A percentile compares a stretch with the other conserved stretches of the same genome.
phyloP scores from a whole-genome alignment of 108 stramenopile genomes.

The Nitzschia sp. region DNA sequence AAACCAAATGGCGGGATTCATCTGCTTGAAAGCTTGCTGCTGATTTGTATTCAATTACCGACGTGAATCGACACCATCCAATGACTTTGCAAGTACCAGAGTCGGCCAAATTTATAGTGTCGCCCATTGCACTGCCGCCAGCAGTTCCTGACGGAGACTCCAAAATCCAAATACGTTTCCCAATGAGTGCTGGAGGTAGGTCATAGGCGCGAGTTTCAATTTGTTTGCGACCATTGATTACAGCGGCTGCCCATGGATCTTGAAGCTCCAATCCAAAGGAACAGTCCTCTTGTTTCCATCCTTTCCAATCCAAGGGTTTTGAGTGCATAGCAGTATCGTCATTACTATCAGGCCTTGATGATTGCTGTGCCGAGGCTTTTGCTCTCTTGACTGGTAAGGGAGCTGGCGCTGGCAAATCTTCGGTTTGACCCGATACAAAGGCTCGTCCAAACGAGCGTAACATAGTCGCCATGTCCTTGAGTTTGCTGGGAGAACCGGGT shows the following conservation, averaged over 20 bases:
- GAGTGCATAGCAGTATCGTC: conserved; percentile 11
- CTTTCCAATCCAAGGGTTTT: conserved; percentile 32
- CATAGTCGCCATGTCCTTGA: conserved; percentile 26
- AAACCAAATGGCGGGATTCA: conserved; percentile 56
- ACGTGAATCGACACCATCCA: conserved; percentile 65
- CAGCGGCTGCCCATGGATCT: conserved; percentile 57
- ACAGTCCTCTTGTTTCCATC: conserved; percentile 21
- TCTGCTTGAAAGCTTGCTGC: conserved; percentile 56
- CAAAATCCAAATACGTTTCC: conserved; percentile 54
- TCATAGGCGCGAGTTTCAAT: conserved; percentile 76
- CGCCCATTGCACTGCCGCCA: conserved; percentile 49
- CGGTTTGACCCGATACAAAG: conserved; percentile 19
- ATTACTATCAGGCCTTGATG: neutral
- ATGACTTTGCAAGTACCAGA: conserved; percentile 15
- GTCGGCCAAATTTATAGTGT: conserved; percentile 17
- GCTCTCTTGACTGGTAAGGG: neutral
- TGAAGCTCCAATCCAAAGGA: conserved; percentile 79
- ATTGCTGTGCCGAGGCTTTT: neutral
- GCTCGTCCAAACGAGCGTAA: conserved; percentile 34
- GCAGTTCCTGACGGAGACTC: conserved; percentile 52
- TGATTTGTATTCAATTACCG: conserved; percentile 41
- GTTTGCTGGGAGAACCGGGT: conserved; percentile 24
- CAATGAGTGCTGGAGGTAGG: conserved; percentile 60
- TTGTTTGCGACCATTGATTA: conserved; percentile 57
- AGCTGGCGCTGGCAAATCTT: conserved; percentile 34